Percentiles rank a stretch among this genome's conserved stretches.
Evolutionary conservation across 2,329 filamentous ascomycete species (phyloP).

Genomic region (Ophiocordyceps camponoti-saundersi): DNA sequence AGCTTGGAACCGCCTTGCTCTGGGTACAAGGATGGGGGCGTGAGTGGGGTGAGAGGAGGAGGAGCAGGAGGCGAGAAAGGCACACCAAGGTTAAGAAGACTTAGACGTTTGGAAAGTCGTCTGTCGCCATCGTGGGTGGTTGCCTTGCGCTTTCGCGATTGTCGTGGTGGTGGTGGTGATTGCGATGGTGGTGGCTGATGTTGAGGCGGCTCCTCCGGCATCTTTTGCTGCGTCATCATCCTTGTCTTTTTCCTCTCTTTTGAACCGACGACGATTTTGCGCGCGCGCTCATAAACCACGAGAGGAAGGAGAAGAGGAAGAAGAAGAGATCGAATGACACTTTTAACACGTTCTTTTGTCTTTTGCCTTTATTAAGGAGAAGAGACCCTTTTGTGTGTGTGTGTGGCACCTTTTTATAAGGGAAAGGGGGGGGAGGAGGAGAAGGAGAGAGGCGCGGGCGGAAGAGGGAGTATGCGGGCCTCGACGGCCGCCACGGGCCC

Average conservation of each 20-base stretch:
- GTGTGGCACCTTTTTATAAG: no score
- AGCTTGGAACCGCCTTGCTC: slow-evolving; percentile 46
- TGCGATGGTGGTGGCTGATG: not conserved
- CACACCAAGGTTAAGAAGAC: slow-evolving; percentile 66
- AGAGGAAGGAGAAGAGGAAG: no score
- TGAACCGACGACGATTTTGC: no score
- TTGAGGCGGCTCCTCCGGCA: not conserved
- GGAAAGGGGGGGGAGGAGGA: not conserved
- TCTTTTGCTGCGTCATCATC: not conserved
- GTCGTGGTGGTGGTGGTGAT: slow-evolving; percentile 6
- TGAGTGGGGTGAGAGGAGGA: not conserved
- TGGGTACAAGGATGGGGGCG: slow-evolving; percentile 11
- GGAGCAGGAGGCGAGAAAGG: not conserved
- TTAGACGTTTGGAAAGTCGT: slow-evolving; percentile 70
- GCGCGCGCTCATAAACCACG: no score
- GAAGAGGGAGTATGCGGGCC: slow-evolving; percentile 1
- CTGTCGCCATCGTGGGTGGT: slow-evolving; percentile 41
- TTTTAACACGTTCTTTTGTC: no score
- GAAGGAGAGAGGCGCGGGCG: not conserved
- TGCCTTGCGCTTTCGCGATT: slow-evolving; percentile 39
- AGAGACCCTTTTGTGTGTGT: no score
- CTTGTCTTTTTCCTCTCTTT: no score
- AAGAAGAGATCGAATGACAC: no score
- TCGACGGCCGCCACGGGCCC: slow-evolving; percentile 7
- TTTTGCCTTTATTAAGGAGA: no score